Evolutionary conservation across 352 stramenopile species (phyloP).

Genomic region (Peronospora destructor): DNA sequence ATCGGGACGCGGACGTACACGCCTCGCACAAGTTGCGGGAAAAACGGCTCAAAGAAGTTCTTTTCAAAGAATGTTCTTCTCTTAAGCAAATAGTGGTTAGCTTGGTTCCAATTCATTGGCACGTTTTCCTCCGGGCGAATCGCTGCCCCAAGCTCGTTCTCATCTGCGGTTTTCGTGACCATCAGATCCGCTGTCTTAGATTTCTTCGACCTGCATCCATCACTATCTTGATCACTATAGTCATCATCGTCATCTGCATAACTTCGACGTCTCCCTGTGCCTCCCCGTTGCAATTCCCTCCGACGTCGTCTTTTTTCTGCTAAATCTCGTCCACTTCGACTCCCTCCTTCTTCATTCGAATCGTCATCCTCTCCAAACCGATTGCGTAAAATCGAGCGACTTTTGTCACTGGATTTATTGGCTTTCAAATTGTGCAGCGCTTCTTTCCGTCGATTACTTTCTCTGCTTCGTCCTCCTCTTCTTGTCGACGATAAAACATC

Average conservation of each 20-base stretch:
- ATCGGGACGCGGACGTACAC: conserved; percentile 73
- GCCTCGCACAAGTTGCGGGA: conserved; percentile 68
- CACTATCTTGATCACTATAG: conserved; percentile 41
- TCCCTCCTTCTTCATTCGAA: conserved; percentile 38
- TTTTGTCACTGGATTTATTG: conserved; percentile 71
- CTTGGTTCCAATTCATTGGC: conserved; percentile 65
- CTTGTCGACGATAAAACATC: conserved; percentile 42
- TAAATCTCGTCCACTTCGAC: conserved; percentile 42
- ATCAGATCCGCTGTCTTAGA: conserved; percentile 24
- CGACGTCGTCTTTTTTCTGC: conserved; percentile 71
- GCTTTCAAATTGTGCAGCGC: conserved; percentile 71
- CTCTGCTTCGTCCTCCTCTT: conserved; percentile 47
- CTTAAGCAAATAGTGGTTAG: conserved; percentile 73
- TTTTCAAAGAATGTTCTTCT: conserved; percentile 77
- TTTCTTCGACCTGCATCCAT: conserved; percentile 27
- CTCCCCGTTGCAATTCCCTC: conserved; percentile 55
- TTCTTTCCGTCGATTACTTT: conserved; percentile 73
- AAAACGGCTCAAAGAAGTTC: conserved; percentile 83
- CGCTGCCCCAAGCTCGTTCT: conserved; percentile 38
- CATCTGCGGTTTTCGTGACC: conserved; percentile 32
- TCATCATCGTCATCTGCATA: conserved; percentile 31
- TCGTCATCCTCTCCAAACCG: conserved; percentile 57
- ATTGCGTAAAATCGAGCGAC: conserved; percentile 72
- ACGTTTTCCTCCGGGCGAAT: conserved; percentile 58
- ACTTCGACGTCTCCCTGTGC: conserved; percentile 21